These are phyloP conservation scores for Mychonastes homosphaera DNA, from an alignment of 139 green algal species.

Conservation along the genomic window DNA sequence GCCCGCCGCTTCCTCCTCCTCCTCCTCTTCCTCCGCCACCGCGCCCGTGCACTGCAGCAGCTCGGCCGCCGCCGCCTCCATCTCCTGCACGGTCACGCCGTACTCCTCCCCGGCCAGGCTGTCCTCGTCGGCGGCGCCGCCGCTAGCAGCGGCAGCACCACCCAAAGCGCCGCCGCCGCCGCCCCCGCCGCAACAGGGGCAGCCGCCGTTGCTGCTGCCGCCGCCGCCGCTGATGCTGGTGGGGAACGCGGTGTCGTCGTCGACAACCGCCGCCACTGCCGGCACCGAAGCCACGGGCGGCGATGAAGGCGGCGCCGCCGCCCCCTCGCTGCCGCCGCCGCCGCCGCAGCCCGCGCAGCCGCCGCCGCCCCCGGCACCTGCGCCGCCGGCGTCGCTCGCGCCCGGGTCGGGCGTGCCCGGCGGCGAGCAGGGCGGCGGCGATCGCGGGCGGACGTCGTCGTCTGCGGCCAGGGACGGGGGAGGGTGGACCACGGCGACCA, in stretches of 20 bases:
- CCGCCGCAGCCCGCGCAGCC: not conserved
- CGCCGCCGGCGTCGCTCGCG: slow-evolving; percentile 24
- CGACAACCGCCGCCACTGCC: not conserved
- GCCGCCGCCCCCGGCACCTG: not conserved
- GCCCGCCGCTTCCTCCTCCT: slow-evolving; percentile 3
- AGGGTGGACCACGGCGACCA: not conserved
- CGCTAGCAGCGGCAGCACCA: no score
- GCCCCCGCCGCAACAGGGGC: not conserved
- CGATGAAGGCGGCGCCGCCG: slow-evolving; percentile 27
- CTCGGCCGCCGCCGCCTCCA: slow-evolving; percentile 19
- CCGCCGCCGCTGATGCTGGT: slow-evolving; percentile 4
- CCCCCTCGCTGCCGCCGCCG: not conserved
- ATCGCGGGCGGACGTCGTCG: not conserved
- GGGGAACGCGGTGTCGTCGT: not conserved
- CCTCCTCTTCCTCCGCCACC: slow-evolving; percentile 8
- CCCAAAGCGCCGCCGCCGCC: not conserved
- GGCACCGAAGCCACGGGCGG: not conserved
- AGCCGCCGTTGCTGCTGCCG: not conserved
- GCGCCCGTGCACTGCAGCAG: slow-evolving; percentile 21
- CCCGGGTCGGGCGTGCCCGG: slow-evolving; percentile 31
- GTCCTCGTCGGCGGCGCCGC: no score
- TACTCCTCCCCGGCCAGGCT: not conserved
- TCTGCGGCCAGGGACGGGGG: not conserved
- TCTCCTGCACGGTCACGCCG: slow-evolving; percentile 5
- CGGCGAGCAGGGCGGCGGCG: not conserved